These are phyloP conservation scores for Hypoxylon intermedium DNA, from an alignment of 495 filamentous ascomycete species.

Conservation along the genomic window DNA sequence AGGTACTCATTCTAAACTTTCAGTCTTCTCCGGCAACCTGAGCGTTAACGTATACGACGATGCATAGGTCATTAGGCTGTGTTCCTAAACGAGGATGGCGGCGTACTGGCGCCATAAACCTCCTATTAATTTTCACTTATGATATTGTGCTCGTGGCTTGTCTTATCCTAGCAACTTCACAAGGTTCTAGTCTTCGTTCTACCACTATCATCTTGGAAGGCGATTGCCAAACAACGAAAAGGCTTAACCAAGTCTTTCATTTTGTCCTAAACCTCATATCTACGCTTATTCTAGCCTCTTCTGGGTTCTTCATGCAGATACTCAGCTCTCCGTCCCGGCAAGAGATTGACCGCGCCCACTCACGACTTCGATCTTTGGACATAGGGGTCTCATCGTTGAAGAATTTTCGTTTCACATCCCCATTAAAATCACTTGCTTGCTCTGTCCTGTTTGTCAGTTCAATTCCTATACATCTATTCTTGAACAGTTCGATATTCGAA, in stretches of 20 bases:
- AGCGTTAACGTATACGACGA: no score
- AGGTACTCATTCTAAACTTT: no score
- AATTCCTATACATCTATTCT: constrained; percentile 25
- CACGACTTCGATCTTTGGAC: constrained; percentile 17
- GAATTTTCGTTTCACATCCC: constrained; percentile 15
- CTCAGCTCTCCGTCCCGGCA: constrained; percentile 26
- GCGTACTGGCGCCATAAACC: constrained; percentile 7
- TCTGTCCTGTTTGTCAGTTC: constrained; percentile 7
- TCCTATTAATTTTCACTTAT: neutral
- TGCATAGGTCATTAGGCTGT: no score
- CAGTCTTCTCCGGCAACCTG: no score
- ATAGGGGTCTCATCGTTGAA: constrained; percentile 24
- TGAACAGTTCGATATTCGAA: constrained; percentile 29
- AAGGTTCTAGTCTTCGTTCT: neutral
- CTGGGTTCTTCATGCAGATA: constrained; percentile 52
- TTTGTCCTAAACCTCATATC: constrained; percentile 47
- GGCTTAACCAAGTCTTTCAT: constrained; percentile 26
- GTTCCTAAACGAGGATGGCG: no score
- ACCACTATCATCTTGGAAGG: constrained; percentile 10
- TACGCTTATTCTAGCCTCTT: constrained; percentile 43
- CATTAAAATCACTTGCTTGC: constrained; percentile 6
- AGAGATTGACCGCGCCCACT: constrained; percentile 20
- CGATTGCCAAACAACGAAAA: neutral
- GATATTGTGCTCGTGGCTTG: neutral
- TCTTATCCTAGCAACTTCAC: neutral